Evolutionary conservation across 805 yeast species (phyloP), one percentile per base, ranked within the genome.

Genomic region (Spathaspora boniae): DNA sequence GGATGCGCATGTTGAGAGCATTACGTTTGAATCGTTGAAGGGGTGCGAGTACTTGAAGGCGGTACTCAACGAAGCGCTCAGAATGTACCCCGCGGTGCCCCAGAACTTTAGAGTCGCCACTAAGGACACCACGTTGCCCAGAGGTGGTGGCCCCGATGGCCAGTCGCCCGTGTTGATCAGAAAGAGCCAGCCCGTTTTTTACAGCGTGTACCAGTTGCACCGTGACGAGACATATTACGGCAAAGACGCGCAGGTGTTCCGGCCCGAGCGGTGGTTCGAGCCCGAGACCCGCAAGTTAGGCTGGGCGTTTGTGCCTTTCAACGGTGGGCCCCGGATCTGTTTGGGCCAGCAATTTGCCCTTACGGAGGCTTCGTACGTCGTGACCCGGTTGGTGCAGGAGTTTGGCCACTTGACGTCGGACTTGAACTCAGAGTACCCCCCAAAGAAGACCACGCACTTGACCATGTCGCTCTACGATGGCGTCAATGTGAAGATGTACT

Each of bases 261-360:
- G 53, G 26, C 69, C 70, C 4, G 68, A 64, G 41, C 54, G 70
- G 46, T 64, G 70, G 70, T 36, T 38, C 29, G 45, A 54, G 35
- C 58, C 55, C 31, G 54, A 53, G 15, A 51, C 48, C 25, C 63
- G 56, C 36, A 50, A 48, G 34, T 51, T 60, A 28, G 65, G 70
- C 6, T 72, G 77, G 77, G 72, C 70, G 14, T 72, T 63, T 51
- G 51, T 72, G 21, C 78, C 78, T 16, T 72, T 72, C 56, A 71
- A 72, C 46, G 79, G 78, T 27, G 79, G 79, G 6, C 78, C 78
- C 16, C 55, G 79, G 40, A 72, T 73, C 38, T 73, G 79, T 47
- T 55, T 73, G 40, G 79, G 79, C 29, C 78, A 73, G 58, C 78
- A 73, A 51, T 72, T 71, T 53, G 79, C 78, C 5, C 62, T 73